phyloP scores from a whole-genome alignment of 2,329 filamentous ascomycete genomes.

The Pseudocercospora eumusae region DNA sequence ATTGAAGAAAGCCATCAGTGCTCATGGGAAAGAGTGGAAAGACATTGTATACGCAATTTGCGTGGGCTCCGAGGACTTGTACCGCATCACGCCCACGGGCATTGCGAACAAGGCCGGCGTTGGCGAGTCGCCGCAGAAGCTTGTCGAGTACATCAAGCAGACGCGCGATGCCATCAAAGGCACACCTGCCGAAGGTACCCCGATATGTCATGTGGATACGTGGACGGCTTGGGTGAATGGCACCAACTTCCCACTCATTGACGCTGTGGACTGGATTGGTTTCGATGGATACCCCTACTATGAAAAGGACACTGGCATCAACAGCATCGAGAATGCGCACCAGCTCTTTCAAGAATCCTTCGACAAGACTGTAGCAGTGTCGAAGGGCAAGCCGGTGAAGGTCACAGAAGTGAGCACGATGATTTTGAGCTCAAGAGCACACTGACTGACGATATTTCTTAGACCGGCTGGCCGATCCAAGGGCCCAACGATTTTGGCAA shows the following conservation, averaged over 20 bases:
- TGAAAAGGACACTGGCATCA: constrained; percentile 63
- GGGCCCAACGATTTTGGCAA: constrained; percentile 63
- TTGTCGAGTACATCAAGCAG: constrained; percentile 70
- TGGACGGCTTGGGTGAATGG: constrained; percentile 73
- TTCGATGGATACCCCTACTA: constrained; percentile 85
- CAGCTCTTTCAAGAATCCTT: constrained; percentile 69
- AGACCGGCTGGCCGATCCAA: constrained; percentile 82
- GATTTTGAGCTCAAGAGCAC: background rate
- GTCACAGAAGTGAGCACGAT: constrained; percentile 61
- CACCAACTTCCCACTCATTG: constrained; percentile 69
- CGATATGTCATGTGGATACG: constrained; percentile 84
- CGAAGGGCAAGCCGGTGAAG: constrained; percentile 72
- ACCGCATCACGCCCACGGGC: constrained; percentile 67
- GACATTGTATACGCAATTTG: constrained; percentile 77
- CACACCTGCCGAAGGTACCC: constrained; percentile 55
- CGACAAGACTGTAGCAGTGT: constrained; percentile 59
- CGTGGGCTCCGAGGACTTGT: constrained; percentile 77
- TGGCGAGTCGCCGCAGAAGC: constrained; percentile 62
- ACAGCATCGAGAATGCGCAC: constrained; percentile 65
- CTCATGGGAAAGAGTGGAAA: constrained; percentile 68
- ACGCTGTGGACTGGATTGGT: constrained; percentile 74
- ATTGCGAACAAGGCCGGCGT: constrained; percentile 62
- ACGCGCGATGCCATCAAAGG: constrained; percentile 65
- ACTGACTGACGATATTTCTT: background rate
- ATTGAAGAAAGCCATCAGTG: constrained; percentile 65